These are phyloP conservation scores for Botrytis paeoniae DNA, from an alignment of 2,329 filamentous ascomycete species.

Conservation along the genomic window DNA sequence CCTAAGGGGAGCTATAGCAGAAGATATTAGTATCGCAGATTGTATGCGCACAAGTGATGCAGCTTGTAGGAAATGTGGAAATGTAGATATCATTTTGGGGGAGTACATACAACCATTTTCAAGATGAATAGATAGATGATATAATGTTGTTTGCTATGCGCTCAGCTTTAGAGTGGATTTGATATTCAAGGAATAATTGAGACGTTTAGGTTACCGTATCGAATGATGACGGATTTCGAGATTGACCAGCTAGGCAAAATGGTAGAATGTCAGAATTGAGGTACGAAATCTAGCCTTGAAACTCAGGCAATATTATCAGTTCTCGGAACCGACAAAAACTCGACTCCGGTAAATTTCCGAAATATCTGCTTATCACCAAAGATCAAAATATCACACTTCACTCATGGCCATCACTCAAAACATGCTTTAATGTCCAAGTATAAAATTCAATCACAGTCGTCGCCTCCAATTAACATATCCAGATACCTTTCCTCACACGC, in stretches of 20 bases:
- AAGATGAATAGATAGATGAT: background rate
- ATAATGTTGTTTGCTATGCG: constrained; percentile 8
- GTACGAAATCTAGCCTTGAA: background rate
- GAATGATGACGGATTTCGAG: background rate
- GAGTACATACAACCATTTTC: constrained; percentile 18
- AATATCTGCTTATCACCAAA: background rate
- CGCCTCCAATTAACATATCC: background rate
- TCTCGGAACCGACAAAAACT: background rate
- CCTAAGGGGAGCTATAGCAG: constrained; percentile 62
- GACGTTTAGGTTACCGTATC: constrained; percentile 1
- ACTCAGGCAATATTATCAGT: background rate
- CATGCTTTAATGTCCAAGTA: background rate
- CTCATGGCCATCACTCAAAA: background rate
- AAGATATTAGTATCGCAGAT: background rate
- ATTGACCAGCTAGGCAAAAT: background rate
- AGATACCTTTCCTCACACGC: background rate
- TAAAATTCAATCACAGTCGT: background rate
- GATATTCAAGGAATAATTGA: constrained; percentile 3
- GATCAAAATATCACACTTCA: background rate
- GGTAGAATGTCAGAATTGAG: background rate
- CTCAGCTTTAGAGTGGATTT: constrained; percentile 4
- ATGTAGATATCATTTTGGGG: no score
- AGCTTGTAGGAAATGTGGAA: background rate
- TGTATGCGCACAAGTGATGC: background rate
- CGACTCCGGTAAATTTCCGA: background rate